Base-by-base conservation (phyloP, 2,329 filamentous ascomycete species). In the Monosporascus sp. region DNA sequence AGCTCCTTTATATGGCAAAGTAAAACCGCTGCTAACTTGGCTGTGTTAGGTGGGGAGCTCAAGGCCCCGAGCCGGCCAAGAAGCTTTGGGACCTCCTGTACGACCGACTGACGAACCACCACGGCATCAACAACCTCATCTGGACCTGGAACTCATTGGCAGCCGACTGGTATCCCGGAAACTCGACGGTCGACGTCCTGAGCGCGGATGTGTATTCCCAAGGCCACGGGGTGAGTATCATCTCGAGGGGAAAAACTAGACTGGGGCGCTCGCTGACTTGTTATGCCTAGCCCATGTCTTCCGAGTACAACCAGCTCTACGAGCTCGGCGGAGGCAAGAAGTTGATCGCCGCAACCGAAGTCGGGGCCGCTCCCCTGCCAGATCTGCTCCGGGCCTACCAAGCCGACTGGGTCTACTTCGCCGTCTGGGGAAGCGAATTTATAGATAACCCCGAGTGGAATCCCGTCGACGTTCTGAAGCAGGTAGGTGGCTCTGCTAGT, bases 131-230 rank as follows among this genome's bases (percentile, higher is more conserved):
- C 57, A 80, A 80, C 59, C 58, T 80, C 9, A 63, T 80, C 48
- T 80, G 77, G 77, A 65, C 76, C 7, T 79, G 76, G 76, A 80
- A 80, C 61, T 76, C 73, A 0, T 64, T 79, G 0, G 59, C 60
- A 3, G 59, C 67, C 1, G 69, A 66, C 19, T 80, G 77, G 77
- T 79, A 80, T 55, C 76, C 76, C 0, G 76, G 76, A 1, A 69
- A 71, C 52, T 67, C 66, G 4, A 70, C 70, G 3, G 74, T 79
- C 0, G 76, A 79, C 59, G 72, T 79, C 11, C 65, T 79, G 0
- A 71, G 68, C 44, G 73, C 75, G 1, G 76, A 79, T 56, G 72
- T 72, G 3, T 79, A 79, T 57, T 64, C 69, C 2, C 65, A 75
- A 45, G 72, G 71, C 46, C 73, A 77, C 50, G 74, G 75, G 3